Percentiles rank a stretch among this genome's conserved stretches.
Evolutionary conservation across 768 basidiomycete species (phyloP).

Genomic region (Chalciporus chontae): DNA sequence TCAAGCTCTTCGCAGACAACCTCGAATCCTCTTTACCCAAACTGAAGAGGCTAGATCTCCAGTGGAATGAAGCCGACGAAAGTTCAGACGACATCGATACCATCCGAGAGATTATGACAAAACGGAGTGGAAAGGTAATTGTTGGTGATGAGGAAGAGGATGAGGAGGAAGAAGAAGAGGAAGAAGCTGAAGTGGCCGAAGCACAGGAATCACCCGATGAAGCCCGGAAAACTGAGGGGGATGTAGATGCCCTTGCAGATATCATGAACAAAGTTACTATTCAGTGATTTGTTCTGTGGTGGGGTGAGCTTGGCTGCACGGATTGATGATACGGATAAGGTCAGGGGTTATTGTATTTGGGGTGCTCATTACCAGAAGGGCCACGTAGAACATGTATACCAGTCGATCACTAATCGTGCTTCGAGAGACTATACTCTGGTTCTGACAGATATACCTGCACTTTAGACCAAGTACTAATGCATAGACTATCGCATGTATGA

Average conservation of each 20-base stretch:
- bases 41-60: slow-evolving; percentile 74
- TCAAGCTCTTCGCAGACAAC: slow-evolving; percentile 62
- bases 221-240: slow-evolving; percentile 29
- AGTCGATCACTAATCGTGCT: slow-evolving; percentile 1
- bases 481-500: not conserved
- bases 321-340: not conserved
- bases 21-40: slow-evolving; percentile 54
- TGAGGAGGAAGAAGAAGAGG: slow-evolving; percentile 63
- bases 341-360: slow-evolving; percentile 1
- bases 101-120: slow-evolving; percentile 52
- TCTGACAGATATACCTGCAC: not conserved
- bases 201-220: slow-evolving; percentile 22
- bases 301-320: not conserved
- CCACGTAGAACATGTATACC: slow-evolving; percentile 22
- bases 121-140: slow-evolving; percentile 63
- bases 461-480: not conserved
- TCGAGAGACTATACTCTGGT: not conserved
- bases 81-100: slow-evolving; percentile 54
- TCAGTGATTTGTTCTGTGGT: slow-evolving; percentile 22
- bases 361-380: not conserved
- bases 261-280: slow-evolving; percentile 64
- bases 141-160: slow-evolving; percentile 80
- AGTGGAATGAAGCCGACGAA: slow-evolving; percentile 87
- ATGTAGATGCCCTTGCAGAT: slow-evolving; percentile 59
- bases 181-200: slow-evolving; percentile 27